Base-by-base conservation (phyloP, 2,329 filamentous ascomycete species). In the Alternaria sp. region DNA sequence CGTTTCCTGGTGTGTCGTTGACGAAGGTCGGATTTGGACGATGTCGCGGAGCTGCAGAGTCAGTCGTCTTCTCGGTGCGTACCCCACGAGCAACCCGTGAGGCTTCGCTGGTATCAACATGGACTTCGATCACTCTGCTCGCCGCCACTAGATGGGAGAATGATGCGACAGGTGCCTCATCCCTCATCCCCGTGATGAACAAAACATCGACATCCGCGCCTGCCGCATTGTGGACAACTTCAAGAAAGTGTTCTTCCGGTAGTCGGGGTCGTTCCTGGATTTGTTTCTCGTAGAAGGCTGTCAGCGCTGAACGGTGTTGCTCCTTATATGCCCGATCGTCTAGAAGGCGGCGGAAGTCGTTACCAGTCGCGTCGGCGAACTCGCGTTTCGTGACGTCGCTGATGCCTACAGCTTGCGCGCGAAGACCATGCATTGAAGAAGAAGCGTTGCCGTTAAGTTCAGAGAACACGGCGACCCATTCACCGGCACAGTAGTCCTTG, bases 171-270 rank as follows among this genome's bases (percentile, higher is more conserved):
- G 88, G 88, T 6, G 87, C 84, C 51, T 86, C 78, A 53, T 91
- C 88, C 80, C 87, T 85, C 85, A 90, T 86, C 0, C 88, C 88
- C 0, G 88, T 90, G 66, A 91, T 85, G 0, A 90, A 61, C 46
- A 90, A 76, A 51, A 89, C 86, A 60, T 89, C 85, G 3, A 82
- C 78, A 59, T 69, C 53, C 2, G 21, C n/a, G 7, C n/a, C 4
- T 54, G 11, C 65, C 6, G 81, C 79, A 12, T 65, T 60, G 33
- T 78, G 18, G 3, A 89, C 84, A 3, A 84, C 75, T 23, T 80
- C 62, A 44, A 60, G 23, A 18, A 70, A 70, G 21, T 70, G 63
- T 46, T 87, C 82, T 66, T 86, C 76, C 65, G 78, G 84, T 15
- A 89, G 78, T 43, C 51, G 67, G 63, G 86, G 85, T 45, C 79